phyloP scores from a whole-genome alignment of 2,329 filamentous ascomycete genomes.

The Cladosporium oxysporum region DNA sequence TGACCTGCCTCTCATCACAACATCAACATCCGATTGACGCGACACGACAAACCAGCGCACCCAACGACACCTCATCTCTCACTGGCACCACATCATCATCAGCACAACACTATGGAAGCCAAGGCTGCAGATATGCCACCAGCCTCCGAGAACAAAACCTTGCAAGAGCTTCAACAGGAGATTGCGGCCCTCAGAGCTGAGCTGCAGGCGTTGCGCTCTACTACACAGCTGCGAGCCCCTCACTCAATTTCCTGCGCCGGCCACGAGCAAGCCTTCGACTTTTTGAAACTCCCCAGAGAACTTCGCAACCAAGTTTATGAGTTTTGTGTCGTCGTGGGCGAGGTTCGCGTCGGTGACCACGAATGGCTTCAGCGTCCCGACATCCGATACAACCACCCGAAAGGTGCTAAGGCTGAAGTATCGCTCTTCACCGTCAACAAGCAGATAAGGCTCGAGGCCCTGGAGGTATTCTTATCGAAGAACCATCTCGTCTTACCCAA shows the following conservation, averaged over 20 bases:
- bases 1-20: background rate
- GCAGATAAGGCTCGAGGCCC: background rate
- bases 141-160: background rate
- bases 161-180: background rate
- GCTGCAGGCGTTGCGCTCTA: background rate
- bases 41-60: background rate
- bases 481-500: background rate
- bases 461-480: background rate
- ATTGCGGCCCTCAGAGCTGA: background rate
- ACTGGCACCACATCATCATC: background rate
- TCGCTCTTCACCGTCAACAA: background rate
- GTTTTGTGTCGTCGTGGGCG: background rate
- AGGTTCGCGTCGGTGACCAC: background rate
- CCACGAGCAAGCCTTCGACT: background rate
- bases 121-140: background rate
- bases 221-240: background rate
- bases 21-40: background rate
- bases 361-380: background rate
- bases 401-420: background rate
- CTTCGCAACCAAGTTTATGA: slow-evolving; percentile 4
- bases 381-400: background rate
- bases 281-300: background rate
- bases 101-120: background rate
- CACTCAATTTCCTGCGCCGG: no score
- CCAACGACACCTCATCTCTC: background rate